Evolutionary conservation across 116 monocot species (phyloP).

Genomic region (Thalassia testudinum): DNA sequence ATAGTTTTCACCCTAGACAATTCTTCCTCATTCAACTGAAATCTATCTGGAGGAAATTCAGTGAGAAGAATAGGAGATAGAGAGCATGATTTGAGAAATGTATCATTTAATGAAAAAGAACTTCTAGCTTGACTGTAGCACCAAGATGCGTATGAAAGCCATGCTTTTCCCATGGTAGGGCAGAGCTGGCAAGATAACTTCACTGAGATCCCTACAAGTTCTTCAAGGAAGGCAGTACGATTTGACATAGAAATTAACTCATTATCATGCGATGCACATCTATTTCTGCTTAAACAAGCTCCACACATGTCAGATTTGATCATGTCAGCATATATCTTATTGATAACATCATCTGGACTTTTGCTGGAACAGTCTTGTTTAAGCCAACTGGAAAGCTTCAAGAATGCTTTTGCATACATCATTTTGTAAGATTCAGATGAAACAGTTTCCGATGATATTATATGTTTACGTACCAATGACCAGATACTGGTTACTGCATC

Average conservation of each 20-base stretch:
- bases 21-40: constrained; percentile 61
- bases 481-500: constrained; percentile 61
- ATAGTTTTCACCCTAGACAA: constrained; percentile 34
- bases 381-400: constrained; percentile 79
- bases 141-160: constrained; percentile 97
- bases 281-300: constrained; percentile 8
- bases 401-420: constrained; percentile 77
- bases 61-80: constrained; percentile 47
- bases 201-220: constrained; percentile 46
- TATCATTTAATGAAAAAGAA: constrained; percentile 20
- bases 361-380: constrained; percentile 21
- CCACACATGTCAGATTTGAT: constrained; percentile 7
- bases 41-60: constrained; percentile 46
- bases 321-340: constrained; percentile 45
- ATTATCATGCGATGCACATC: constrained; percentile 2
- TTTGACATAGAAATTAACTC: constrained; percentile 12
- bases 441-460: constrained; percentile 21
- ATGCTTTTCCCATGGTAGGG: constrained; percentile 66
- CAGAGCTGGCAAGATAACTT: constrained; percentile 60
- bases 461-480: constrained; percentile 33
- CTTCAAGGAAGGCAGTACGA: constrained; percentile 32
- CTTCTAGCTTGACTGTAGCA: constrained; percentile 66
- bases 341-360: constrained; percentile 33
- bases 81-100: constrained; percentile 30
- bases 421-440: constrained; percentile 13